Evolutionary conservation across 2,329 filamentous ascomycete species (phyloP), one percentile per base, ranked within the genome.

Genomic region (Colletotrichum plurivorum): DNA sequence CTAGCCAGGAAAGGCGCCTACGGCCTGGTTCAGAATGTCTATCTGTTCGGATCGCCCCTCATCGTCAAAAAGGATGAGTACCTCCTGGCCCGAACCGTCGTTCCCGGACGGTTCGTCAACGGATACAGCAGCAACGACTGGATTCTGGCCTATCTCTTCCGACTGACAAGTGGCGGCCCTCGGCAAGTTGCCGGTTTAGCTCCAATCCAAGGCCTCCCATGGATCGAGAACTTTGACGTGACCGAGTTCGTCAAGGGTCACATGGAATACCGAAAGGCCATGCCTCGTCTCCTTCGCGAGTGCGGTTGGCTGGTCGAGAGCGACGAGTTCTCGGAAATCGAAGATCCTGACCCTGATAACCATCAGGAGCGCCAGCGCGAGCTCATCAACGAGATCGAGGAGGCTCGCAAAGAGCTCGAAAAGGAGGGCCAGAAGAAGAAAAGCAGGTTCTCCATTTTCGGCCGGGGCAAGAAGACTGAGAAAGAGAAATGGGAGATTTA

Each of bases 101-200:
- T 98, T 4, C 88, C 93, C 8, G 96, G 96, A n/a, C 89, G 95
- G 49, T 97, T 98, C 73, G 90, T 99, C 72, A 99, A 97, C 76
- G 96, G 94, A 16, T 99, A 95, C 82, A 93, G 96, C 73, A 92
- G 88, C 55, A 98, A 96, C 78, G 96, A 99, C 82, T 99, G 96
- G 96, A 98, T 99, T 75, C 82, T 99, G 57, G 94, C 92, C 70
- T 99, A 99, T 78, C 89, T 99, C 1, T 99, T 99, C 86, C 93
- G 96, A 15, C 89, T 97, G 49, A 99, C 96, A 3, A 93, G 92
- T 73, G 96, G 96, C 73, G 96, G 96, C 51, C 95, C 98, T 75
- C 92, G 94, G 79, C 90, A 92, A 20, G 89, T 99, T 1, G 95
- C 95, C 5, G 96, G 96, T 13, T 87, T 99, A 49, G 93, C 90